Base-by-base conservation (phyloP, 176 grass and related monocot genomes). In the Aegilops sharonensis region DNA sequence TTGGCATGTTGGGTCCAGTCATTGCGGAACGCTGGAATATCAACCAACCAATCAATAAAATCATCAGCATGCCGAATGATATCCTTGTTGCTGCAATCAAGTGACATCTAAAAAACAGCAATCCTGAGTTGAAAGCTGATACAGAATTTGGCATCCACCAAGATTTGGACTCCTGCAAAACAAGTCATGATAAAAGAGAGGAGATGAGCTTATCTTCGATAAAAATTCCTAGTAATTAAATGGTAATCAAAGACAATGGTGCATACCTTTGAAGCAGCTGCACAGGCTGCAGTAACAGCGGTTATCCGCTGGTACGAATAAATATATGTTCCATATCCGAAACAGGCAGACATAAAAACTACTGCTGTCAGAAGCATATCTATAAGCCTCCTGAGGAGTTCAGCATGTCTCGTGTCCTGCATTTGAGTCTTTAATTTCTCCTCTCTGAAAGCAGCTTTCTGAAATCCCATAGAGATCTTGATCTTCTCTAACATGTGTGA, bases 141-240 rank as follows among this genome's bases (percentile, higher is more conserved):
- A 98, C 72, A 47, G 87, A 86, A 24, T 89, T 95, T 66, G 97
- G 94, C 43, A 95, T 76, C 94, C 94, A 98, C 94, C 97, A 96
- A 47, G 94, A 88, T 77, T 89, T 94, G 42, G 87, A 87, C 75
- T 89, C 94, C 92, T 96, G 88, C 27, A 87, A 83, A 47, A 86
- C 78, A 59, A 74, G 64, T 72, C 76, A 27, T 56, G 6, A 56
- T 20, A 23, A 43, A 81, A 34, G 15, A 64, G 61, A 71, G 9
- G 12, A 34, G 75, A 61, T 80, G 27, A 87, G 45, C 23, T 52
- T 69, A 31, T 64, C 32, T 54, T 64, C 8, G 15, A 29, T 42
- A 11, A 45, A 39, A 77, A 78, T 37, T 72, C 43, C 11, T 20
- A 84, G n/a, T 45, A 20, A n/a, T 56, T 66, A 89, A 29, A 10